phyloP scores from a whole-genome alignment of 345 rosid species.

The Viola odorata region DNA sequence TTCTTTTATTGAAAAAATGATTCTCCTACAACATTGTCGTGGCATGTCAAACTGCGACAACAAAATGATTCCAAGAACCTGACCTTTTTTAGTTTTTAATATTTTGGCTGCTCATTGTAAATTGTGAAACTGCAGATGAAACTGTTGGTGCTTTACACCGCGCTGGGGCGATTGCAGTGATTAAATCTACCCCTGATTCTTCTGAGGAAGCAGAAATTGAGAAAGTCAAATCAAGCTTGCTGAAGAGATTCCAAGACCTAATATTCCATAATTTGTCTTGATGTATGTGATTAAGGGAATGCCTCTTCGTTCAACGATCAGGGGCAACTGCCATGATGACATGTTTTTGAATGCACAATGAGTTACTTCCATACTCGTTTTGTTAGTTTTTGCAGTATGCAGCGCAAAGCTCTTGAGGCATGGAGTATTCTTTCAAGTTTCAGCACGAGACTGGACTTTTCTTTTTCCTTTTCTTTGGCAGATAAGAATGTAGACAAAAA shows the following conservation, averaged over 20 bases:
- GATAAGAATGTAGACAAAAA: too few species aligned
- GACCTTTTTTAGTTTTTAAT: background rate
- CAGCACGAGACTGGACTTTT: too few species aligned
- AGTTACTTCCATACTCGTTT: too few species aligned
- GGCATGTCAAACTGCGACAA: too few species aligned
- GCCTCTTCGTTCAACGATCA: background rate
- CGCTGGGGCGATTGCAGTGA: conserved; percentile 50
- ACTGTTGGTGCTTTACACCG: conserved; percentile 54
- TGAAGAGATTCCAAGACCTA: conserved; percentile 57
- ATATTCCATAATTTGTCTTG: conserved; percentile 14
- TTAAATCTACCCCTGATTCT: conserved; percentile 53
- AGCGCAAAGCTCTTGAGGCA: too few species aligned
- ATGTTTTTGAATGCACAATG: too few species aligned
- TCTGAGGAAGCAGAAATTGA: conserved; percentile 48
- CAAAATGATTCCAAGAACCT: background rate
- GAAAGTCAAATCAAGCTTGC: conserved; percentile 47
- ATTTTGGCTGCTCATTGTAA: background rate
- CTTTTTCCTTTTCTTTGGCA: too few species aligned
- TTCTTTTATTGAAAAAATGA: too few species aligned
- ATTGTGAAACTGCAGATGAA: conserved; percentile 49
- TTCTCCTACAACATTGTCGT: too few species aligned
- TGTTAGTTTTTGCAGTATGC: too few species aligned
- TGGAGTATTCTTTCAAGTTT: too few species aligned
- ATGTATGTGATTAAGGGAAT: background rate
- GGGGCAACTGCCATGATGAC: too few species aligned